These are phyloP conservation scores for Camelina hispida DNA, from an alignment of 345 rosid species.

Conservation along the genomic window DNA sequence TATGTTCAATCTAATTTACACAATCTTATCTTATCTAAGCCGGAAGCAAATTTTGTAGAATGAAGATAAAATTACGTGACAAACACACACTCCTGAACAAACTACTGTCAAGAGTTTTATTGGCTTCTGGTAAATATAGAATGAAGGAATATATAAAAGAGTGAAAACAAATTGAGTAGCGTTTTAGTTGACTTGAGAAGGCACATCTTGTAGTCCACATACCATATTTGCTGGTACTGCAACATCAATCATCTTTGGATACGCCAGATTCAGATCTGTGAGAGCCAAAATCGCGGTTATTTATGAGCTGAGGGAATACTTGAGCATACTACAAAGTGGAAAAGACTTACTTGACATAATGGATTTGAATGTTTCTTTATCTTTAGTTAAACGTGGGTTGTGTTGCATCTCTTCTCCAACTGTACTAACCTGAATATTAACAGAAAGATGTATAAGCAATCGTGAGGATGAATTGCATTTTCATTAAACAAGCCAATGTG, in stretches of 20 bases:
- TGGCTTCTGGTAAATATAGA: not conserved
- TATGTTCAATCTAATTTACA: not conserved
- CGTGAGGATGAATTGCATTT: slow-evolving; percentile 8
- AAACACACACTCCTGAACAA: not conserved
- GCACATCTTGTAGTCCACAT: slow-evolving; percentile 82
- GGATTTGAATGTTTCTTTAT: slow-evolving; percentile 78
- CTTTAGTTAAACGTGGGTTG: slow-evolving; percentile 84
- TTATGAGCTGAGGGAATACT: not conserved
- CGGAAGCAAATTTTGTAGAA: slow-evolving; percentile 1
- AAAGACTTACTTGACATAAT: slow-evolving; percentile 82
- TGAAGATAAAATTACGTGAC: not conserved
- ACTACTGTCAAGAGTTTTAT: slow-evolving; percentile 9
- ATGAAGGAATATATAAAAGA: not conserved
- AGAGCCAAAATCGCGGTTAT: not conserved
- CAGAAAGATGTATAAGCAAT: slow-evolving; percentile 11
- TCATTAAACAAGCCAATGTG: not conserved
- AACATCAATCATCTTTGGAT: slow-evolving; percentile 90
- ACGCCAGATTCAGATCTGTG: slow-evolving; percentile 84
- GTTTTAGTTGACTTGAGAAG: slow-evolving; percentile 26
- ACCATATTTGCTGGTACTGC: slow-evolving; percentile 88
- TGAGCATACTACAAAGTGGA: not conserved
- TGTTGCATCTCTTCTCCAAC: slow-evolving; percentile 86
- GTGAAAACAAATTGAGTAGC: not conserved
- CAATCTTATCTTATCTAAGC: slow-evolving; percentile 8
- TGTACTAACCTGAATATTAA: slow-evolving; percentile 73